Percentiles rank a stretch among this genome's conserved stretches.
phyloP scores from a whole-genome alignment of 306 rosid species.

The barrel medic (Medicago truncatula) region MtrunA17r5.0-ANR NC_053046.1:13678001-13678500 shows the following conservation, averaged over 20 bases:
- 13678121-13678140: conserved; percentile 25
- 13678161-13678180: not conserved
- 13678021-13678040: not conserved
- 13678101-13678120: not conserved
- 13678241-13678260: not conserved
- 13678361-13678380: not conserved
- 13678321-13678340: conserved; percentile 14
- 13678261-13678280: not conserved
- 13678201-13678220: not conserved
- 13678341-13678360: not conserved
- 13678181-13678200: not conserved
- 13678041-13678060: conserved; percentile 1
- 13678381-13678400: conserved; percentile 36
- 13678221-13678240: conserved; percentile 23
- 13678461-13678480: conserved; percentile 55
- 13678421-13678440: conserved; percentile 67
- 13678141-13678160: conserved; percentile 20
- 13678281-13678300: conserved; percentile 2
- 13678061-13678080: conserved; percentile 16
- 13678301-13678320: not conserved
- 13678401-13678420: conserved; percentile 56
- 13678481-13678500: conserved; percentile 56
- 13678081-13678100: not conserved
- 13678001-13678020: not conserved
- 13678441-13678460: conserved; percentile 67